These are phyloP conservation scores for Botryotinia calthae DNA, from an alignment of 2,329 filamentous ascomycete genomes.

Conservation along the genomic window DNA sequence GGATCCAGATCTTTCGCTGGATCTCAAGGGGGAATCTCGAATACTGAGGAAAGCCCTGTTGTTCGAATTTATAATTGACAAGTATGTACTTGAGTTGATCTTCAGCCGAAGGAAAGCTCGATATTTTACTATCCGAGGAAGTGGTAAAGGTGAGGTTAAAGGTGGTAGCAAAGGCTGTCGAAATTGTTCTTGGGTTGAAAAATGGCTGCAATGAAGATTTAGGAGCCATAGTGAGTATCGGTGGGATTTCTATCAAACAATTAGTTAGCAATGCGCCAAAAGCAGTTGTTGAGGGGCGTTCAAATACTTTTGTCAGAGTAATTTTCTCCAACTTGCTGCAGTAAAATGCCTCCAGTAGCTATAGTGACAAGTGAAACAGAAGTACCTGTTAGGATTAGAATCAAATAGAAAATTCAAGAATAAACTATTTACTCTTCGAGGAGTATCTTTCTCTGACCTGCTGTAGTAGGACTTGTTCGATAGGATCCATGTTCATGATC, in stretches of 20 bases:
- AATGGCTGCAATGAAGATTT: neutral
- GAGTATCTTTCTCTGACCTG: neutral
- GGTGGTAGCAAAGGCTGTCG: neutral
- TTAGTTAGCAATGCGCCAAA: neutral
- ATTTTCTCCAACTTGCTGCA: neutral
- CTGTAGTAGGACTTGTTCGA: neutral
- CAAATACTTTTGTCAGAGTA: neutral
- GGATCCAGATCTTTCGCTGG: neutral
- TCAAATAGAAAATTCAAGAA: neutral
- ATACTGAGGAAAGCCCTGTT: neutral
- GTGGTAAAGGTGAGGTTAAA: neutral
- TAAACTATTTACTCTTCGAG: neutral
- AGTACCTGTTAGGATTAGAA: neutral
- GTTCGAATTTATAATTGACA: neutral
- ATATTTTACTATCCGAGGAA: no score
- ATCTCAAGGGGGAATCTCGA: conserved; percentile 3
- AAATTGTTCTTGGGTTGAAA: no score
- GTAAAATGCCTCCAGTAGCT: neutral
- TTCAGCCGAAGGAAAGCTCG: neutral
- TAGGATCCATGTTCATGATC: neutral
- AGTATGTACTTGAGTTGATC: neutral
- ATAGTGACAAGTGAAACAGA: neutral
- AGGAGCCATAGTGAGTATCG: neutral
- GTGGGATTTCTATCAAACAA: neutral
- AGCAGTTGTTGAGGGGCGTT: no score